phyloP scores from a whole-genome alignment of 129 eudicot genomes.

The Saposhnikovia divaricata region DNA sequence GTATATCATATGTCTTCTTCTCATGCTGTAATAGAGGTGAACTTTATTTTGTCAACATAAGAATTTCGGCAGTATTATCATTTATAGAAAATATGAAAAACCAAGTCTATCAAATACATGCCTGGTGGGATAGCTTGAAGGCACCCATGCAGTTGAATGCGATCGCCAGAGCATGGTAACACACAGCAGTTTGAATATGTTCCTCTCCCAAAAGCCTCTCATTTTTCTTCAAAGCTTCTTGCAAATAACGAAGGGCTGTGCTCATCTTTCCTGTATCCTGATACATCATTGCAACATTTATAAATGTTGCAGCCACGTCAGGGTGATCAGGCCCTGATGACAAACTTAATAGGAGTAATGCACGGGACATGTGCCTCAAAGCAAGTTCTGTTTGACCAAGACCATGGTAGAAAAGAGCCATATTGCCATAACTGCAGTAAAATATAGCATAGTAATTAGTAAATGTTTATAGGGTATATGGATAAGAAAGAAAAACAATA shows the following conservation, averaged over 20 bases:
- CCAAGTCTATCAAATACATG: constrained; percentile 11
- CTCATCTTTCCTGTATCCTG: constrained; percentile 92
- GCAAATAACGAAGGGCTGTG: constrained; percentile 92
- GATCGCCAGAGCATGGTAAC: constrained; percentile 96
- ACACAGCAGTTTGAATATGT: constrained; percentile 96
- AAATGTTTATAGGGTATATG: background rate
- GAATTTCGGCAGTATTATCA: background rate
- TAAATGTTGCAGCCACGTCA: constrained; percentile 94
- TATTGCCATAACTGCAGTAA: constrained; percentile 82
- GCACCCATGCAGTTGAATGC: constrained; percentile 97
- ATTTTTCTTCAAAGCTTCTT: constrained; percentile 94
- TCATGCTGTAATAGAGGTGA: constrained; percentile 62
- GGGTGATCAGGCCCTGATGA: constrained; percentile 99
- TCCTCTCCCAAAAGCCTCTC: constrained; percentile 92
- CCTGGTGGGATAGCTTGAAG: constrained; percentile 96
- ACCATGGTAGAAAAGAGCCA: constrained; percentile 96
- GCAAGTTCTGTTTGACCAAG: constrained; percentile 95
- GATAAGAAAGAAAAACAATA: background rate
- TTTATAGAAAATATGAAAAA: background rate
- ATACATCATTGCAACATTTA: constrained; percentile 99
- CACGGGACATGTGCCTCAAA: constrained; percentile 88
- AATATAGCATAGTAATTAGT: background rate
- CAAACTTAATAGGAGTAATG: constrained; percentile 64
- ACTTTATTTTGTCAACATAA: background rate
- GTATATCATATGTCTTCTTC: constrained; percentile 92